Percentiles rank a stretch among this genome's conserved stretches.
phyloP scores from a whole-genome alignment of 352 stramenopile species.

The Pythium volutum region DNA sequence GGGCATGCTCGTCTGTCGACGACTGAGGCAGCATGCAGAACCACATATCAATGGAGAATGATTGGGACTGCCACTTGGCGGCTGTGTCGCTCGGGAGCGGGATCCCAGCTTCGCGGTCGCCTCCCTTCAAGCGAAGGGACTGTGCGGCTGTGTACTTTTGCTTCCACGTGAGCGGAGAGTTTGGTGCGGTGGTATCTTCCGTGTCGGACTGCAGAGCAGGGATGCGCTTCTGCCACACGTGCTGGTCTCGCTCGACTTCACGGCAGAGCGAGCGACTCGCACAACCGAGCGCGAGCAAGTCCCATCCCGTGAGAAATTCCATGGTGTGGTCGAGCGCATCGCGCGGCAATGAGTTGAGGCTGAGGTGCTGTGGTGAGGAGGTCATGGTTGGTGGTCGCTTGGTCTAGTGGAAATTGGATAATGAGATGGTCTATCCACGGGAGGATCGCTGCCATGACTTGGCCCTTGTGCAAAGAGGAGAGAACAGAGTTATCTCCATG shows the following conservation, averaged over 20 bases:
- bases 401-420: constrained; percentile 1
- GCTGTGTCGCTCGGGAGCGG: constrained; percentile 6
- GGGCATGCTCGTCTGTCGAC: background rate
- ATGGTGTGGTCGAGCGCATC: constrained; percentile 25
- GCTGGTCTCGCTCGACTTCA: constrained; percentile 2
- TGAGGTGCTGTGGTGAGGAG: background rate
- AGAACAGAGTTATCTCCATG: background rate
- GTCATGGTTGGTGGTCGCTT: background rate
- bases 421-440: background rate
- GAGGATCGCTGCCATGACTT: background rate
- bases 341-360: constrained; percentile 2
- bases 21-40: constrained; percentile 27
- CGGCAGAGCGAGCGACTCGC: background rate
- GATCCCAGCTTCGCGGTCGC: constrained; percentile 12
- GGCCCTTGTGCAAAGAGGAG: background rate
- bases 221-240: constrained; percentile 10
- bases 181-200: too few relatives aligned
- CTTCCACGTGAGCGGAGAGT: constrained; percentile 1
- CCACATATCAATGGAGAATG: constrained; percentile 43
- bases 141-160: constrained; percentile 2
- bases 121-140: constrained; percentile 4
- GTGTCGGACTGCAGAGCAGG: background rate
- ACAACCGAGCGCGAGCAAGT: constrained; percentile 23
- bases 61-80: constrained; percentile 12
- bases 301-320: constrained; percentile 27